Evolutionary conservation across 1,139 yeast species (phyloP).

Genomic region (Yamadazyma trypodendri): DNA sequence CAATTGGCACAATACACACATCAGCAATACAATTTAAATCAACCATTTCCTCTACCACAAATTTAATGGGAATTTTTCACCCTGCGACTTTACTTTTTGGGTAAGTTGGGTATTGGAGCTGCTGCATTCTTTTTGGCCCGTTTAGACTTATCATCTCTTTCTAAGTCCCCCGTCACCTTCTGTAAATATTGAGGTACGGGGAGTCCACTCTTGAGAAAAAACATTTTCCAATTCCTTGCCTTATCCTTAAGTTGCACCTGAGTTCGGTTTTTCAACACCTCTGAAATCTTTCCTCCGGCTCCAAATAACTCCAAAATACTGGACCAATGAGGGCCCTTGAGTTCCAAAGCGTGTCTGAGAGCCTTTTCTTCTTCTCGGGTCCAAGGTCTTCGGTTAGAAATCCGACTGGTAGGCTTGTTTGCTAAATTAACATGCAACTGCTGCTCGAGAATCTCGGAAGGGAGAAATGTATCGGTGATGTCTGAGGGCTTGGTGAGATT

Average conservation of each 20-base stretch:
- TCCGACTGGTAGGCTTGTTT: constrained; percentile 26
- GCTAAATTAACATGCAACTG: constrained; percentile 41
- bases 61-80: neutral
- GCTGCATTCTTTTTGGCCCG: constrained; percentile 42
- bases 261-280: constrained; percentile 78
- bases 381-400: constrained; percentile 67
- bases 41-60: constrained; percentile 24
- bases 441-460: constrained; percentile 49
- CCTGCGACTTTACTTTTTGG: constrained; percentile 4
- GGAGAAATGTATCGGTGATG: constrained; percentile 28
- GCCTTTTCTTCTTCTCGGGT: constrained; percentile 87
- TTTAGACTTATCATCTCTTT: constrained; percentile 46
- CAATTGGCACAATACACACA: constrained; percentile 83
- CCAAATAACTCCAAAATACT: constrained; percentile 86
- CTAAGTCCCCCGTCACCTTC: constrained; percentile 86
- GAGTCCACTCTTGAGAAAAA: constrained; percentile 67
- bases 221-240: constrained; percentile 92
- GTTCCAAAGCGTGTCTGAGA: constrained; percentile 72
- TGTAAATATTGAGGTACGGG: constrained; percentile 76
- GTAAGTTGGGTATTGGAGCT: constrained; percentile 33
- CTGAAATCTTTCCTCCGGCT: constrained; percentile 85
- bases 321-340: constrained; percentile 92
- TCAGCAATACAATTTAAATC: constrained; percentile 73
- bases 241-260: constrained; percentile 93
- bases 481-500: constrained; percentile 3